Percentiles rank a stretch among this genome's conserved stretches.
phyloP scores from a whole-genome alignment of 257 asterid genomes.

The Solanum dulcamara region DNA sequence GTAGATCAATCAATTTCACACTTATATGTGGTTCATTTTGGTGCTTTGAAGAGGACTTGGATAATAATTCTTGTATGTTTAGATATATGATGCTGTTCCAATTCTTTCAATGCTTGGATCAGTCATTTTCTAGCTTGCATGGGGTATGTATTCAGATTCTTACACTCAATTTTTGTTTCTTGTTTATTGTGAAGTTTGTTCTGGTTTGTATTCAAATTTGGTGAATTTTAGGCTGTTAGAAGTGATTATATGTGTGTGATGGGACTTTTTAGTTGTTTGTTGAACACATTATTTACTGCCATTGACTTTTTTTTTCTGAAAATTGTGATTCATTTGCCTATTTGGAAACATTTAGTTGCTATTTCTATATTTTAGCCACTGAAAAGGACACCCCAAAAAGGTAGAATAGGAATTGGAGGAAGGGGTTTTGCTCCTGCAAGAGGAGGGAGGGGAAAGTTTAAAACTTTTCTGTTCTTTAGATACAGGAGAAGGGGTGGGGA shows the following conservation, averaged over 20 bases:
- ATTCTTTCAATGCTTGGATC: conserved; percentile 62
- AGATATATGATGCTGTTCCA: conserved; percentile 44
- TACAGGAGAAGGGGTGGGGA: background rate
- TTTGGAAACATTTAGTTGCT: background rate
- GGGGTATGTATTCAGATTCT: conserved; percentile 61
- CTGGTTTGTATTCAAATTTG: background rate
- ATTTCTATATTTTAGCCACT: background rate
- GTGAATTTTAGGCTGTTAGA: background rate
- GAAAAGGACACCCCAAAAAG: background rate
- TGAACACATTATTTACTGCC: background rate
- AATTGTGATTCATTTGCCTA: background rate
- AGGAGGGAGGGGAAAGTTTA: background rate
- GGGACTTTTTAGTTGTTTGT: background rate
- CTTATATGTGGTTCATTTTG: conserved; percentile 1
- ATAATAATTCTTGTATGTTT: conserved; percentile 8
- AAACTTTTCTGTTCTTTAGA: background rate
- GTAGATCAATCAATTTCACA: no score
- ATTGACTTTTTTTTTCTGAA: background rate
- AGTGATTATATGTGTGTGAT: background rate
- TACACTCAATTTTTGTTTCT: background rate
- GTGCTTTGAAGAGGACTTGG: background rate
- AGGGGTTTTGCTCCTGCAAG: background rate
- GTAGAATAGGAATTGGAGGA: background rate
- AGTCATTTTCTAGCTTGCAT: conserved; percentile 54
- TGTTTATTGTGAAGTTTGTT: background rate